Evolutionary conservation across 176 grass and related monocot genomes (phyloP).

Genomic region (Rhynchospora tenuis): DNA sequence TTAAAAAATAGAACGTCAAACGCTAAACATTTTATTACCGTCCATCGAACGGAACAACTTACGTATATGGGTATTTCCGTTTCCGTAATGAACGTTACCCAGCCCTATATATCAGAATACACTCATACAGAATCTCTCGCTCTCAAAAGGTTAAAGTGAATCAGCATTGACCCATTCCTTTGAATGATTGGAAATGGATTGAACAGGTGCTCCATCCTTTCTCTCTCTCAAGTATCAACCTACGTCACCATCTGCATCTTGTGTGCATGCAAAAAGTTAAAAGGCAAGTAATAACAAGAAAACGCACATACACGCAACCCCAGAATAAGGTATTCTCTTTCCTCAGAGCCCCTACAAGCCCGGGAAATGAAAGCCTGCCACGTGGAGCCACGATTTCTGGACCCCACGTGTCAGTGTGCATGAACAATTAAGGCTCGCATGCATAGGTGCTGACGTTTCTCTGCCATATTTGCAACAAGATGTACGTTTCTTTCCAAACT

Average conservation of each 20-base stretch:
- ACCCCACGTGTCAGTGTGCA: neutral
- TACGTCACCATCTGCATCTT: constrained; percentile 1
- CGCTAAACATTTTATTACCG: too few relatives aligned
- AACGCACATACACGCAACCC: constrained; percentile 12
- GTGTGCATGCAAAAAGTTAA: constrained; percentile 17
- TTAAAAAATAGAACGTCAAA: too few relatives aligned
- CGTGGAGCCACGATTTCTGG: neutral
- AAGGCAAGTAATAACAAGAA: constrained; percentile 17
- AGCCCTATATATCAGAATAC: too few relatives aligned
- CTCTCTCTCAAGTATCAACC: neutral
- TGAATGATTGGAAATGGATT: constrained; percentile 23
- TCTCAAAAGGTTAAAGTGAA: neutral
- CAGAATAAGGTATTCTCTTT: neutral
- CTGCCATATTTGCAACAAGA: neutral
- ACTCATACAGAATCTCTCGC: neutral
- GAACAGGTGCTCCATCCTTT: neutral
- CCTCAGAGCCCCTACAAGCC: too few relatives aligned
- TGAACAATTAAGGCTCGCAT: neutral
- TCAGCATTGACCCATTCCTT: neutral
- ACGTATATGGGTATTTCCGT: too few relatives aligned
- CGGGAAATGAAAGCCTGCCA: neutral
- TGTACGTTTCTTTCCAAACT: neutral
- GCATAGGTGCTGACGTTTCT: neutral
- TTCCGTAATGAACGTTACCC: too few relatives aligned
- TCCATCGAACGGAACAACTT: too few relatives aligned